phyloP scores from a whole-genome alignment of 192 early-diverging fungal genomes.

The Rhizophagus sp. region DNA sequence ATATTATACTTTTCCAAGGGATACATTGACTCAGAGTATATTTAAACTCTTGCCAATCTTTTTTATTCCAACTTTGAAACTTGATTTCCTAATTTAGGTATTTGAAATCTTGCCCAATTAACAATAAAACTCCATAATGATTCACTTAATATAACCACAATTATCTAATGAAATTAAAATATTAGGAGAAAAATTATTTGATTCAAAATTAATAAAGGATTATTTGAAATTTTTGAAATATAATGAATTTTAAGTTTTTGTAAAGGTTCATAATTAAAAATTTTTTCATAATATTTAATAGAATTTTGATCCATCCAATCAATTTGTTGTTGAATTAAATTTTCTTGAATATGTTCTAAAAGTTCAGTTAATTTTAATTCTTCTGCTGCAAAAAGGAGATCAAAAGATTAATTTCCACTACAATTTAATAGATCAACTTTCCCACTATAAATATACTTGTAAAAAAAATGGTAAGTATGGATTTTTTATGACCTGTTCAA shows the following conservation, averaged over 20 bases:
- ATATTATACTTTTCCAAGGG: not conserved
- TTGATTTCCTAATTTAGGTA: conserved; percentile 1
- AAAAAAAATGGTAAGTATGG: not conserved
- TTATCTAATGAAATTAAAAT: conserved; percentile 6
- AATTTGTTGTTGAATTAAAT: not conserved
- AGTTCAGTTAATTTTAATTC: conserved; percentile 4
- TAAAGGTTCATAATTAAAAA: not conserved
- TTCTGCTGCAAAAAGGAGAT: conserved; percentile 14
- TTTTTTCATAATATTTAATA: not conserved
- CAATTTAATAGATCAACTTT: conserved; percentile 20
- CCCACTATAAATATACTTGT: conserved; percentile 7
- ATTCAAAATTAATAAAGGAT: not conserved
- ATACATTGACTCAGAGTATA: not conserved
- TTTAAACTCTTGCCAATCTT: conserved; percentile 10
- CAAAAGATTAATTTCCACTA: not conserved
- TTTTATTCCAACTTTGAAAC: not conserved
- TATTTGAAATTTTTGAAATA: not conserved
- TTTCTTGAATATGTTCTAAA: conserved; percentile 13
- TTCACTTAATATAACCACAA: not conserved
- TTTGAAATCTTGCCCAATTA: conserved; percentile 9
- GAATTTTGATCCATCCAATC: conserved; percentile 22
- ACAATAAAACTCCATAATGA: not conserved
- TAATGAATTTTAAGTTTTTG: conserved; percentile 9
- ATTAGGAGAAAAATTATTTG: not conserved
- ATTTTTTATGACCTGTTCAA: not conserved